These are phyloP conservation scores for Plenodomus lindquistii DNA, from an alignment of 2,329 filamentous ascomycete species.

Conservation along the genomic window DNA sequence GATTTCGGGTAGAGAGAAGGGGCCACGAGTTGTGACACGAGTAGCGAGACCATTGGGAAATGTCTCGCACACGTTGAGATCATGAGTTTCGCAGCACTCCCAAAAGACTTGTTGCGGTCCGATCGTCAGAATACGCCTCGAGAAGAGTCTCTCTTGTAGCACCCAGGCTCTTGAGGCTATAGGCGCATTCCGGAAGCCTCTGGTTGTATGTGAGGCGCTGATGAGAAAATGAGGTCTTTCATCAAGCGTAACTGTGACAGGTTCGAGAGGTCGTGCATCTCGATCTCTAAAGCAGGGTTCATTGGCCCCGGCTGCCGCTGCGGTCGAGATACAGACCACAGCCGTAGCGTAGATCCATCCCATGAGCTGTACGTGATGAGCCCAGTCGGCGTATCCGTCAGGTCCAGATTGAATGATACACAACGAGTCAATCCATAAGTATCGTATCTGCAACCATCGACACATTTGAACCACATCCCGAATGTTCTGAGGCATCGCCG, in stretches of 20 bases:
- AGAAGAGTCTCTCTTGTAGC: conserved; percentile 7
- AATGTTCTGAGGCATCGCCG: conserved; percentile 1
- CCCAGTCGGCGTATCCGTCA: conserved; percentile 4
- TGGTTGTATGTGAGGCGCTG: neutral
- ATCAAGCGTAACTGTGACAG: conserved; percentile 1
- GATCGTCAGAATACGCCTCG: conserved; percentile 8
- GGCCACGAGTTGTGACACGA: neutral
- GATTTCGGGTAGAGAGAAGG: neutral
- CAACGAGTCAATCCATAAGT: conserved; percentile 12
- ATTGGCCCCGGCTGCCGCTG: neutral
- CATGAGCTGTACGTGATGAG: conserved; percentile 4
- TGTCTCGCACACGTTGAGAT: neutral
- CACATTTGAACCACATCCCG: neutral
- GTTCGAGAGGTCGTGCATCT: neutral
- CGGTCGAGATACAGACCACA: conserved; percentile 2
- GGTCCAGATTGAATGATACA: conserved; percentile 11
- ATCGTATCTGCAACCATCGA: neutral
- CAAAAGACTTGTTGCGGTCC: conserved; percentile 8
- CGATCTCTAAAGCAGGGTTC: neutral
- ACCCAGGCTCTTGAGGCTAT: conserved; percentile 6
- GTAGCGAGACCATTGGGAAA: neutral
- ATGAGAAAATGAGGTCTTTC: neutral
- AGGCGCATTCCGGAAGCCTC: neutral
- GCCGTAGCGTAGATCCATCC: neutral
- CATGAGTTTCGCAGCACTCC: conserved; percentile 6